Base-by-base conservation (phyloP, 495 filamentous ascomycete genomes). In the Talaromyces adpressus region DNA sequence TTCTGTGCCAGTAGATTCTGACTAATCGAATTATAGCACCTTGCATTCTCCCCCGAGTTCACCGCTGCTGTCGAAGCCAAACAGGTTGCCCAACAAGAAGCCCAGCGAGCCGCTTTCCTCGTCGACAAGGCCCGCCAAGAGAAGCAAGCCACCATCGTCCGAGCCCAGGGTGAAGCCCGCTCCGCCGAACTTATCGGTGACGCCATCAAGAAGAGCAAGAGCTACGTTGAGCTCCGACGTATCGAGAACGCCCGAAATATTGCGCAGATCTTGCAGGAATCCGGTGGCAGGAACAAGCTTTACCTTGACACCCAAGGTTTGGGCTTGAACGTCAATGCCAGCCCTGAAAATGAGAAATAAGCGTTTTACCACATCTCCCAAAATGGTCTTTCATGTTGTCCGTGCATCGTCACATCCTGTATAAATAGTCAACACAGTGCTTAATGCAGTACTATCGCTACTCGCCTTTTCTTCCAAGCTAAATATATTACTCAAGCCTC, bases 41-140 rank as follows among this genome's bases (percentile, higher is more conserved):
- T 98, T 67, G 94, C 94, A 64, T 98, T 98, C 89, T 98, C 94
- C 53, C 94, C 94, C 67, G 94, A 98, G 77, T 98, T 98, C 81
- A 98, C 95, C 49, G 95, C 95, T 30, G 94, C 94, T 39, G 94
- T 98, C 65, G 94, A 98, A 81, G 93, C 94, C 66, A 98, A 98
- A 82, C 94, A 98, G 79, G 94, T 98, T 62, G 94, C 94, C 16
- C 94, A 98, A 71, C 94, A 98, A 82, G 94, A 98, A 72, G 94
- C 94, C 20, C 94, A 98, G 75, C 88, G 93, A 62, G 94, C 94
- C 30, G 94, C 94, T 49, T 98, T 98, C 82, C 82, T 98, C 45
- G 94, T 98, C 67, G 94, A 98, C 84, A 98, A 98, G 80, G 94
- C 94, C 39, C 90, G 94, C 65, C 94, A 98, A 76, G 94, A 98